phyloP scores from a whole-genome alignment of 768 basidiomycete species.

The Cubamyces lactineus region DNA sequence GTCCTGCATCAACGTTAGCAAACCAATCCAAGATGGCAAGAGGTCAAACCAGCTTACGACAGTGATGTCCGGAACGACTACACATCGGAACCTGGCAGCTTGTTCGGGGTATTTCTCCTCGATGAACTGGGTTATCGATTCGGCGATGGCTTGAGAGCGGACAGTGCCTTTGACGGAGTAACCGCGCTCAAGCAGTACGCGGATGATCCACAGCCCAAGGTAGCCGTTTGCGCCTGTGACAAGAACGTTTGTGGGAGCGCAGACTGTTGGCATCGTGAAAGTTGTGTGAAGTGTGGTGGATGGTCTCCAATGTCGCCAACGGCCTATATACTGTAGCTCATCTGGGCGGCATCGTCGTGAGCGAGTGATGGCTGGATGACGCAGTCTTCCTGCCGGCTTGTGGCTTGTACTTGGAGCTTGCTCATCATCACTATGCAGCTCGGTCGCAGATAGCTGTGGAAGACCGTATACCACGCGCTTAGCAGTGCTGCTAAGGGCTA shows the following conservation, averaged over 20 bases:
- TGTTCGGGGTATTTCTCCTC: background rate
- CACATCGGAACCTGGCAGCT: background rate
- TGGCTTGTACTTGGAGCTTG: too few relatives aligned
- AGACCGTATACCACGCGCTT: too few relatives aligned
- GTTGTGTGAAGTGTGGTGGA: too few relatives aligned
- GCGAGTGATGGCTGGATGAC: too few relatives aligned
- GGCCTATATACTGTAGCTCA: too few relatives aligned
- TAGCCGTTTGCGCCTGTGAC: conserved; percentile 61
- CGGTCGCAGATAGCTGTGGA: too few relatives aligned
- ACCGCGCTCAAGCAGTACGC: conserved; percentile 55
- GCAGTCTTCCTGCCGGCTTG: too few relatives aligned
- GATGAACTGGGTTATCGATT: conserved; percentile 54
- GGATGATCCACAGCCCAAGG: conserved; percentile 58
- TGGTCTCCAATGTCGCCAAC: too few relatives aligned
- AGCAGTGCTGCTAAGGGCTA: too few relatives aligned
- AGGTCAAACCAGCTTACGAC: background rate
- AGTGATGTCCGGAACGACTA: conserved; percentile 1
- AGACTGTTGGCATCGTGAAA: conserved; percentile 37
- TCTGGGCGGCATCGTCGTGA: too few relatives aligned
- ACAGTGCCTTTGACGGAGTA: conserved; percentile 66
- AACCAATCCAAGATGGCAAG: background rate
- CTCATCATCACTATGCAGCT: too few relatives aligned
- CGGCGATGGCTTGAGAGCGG: conserved; percentile 57
- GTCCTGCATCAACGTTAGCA: background rate
- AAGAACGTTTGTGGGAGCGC: conserved; percentile 40